Evolutionary conservation across 768 basidiomycete genomes (phyloP).

Genomic region (Suillus tomentosus): DNA sequence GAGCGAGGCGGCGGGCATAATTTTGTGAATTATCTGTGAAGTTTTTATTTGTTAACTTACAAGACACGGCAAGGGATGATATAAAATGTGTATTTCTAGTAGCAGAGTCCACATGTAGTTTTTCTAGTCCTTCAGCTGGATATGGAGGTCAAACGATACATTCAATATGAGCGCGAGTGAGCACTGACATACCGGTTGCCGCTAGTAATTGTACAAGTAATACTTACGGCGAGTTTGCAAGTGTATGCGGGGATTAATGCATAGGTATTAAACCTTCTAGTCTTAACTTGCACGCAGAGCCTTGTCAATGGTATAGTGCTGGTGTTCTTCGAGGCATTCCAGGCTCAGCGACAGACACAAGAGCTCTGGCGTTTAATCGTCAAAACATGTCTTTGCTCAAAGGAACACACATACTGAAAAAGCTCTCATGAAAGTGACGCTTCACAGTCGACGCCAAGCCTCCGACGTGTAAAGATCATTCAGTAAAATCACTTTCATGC

Average conservation of each 20-base stretch:
- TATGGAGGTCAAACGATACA: not conserved
- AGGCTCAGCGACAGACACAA: slow-evolving; percentile 85
- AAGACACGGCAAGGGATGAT: too few relatives aligned
- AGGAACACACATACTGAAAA: slow-evolving; percentile 63
- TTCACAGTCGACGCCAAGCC: slow-evolving; percentile 86
- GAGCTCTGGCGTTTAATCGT: slow-evolving; percentile 91
- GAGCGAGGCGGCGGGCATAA: slow-evolving; percentile 32
- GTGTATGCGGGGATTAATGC: not conserved
- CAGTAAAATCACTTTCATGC: slow-evolving; percentile 86
- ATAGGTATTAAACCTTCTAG: not conserved
- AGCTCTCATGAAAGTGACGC: slow-evolving; percentile 87
- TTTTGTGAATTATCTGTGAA: slow-evolving; percentile 25
- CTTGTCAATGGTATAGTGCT: slow-evolving; percentile 51
- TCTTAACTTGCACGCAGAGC: slow-evolving; percentile 54
- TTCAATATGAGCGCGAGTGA: not conserved
- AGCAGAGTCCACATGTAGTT: not conserved
- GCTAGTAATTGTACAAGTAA: not conserved
- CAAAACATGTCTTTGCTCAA: slow-evolving; percentile 39
- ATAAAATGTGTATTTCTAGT: slow-evolving; percentile 2
- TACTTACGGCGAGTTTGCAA: not conserved
- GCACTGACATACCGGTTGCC: not conserved
- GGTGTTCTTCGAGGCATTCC: slow-evolving; percentile 68
- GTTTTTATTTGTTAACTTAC: slow-evolving; percentile 5
- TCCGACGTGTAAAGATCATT: slow-evolving; percentile 90
- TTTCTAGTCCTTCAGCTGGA: not conserved